Evolutionary conservation across 2,329 filamentous ascomycete species (phyloP).

Genomic region (Diaporthe citriasiana): DNA sequence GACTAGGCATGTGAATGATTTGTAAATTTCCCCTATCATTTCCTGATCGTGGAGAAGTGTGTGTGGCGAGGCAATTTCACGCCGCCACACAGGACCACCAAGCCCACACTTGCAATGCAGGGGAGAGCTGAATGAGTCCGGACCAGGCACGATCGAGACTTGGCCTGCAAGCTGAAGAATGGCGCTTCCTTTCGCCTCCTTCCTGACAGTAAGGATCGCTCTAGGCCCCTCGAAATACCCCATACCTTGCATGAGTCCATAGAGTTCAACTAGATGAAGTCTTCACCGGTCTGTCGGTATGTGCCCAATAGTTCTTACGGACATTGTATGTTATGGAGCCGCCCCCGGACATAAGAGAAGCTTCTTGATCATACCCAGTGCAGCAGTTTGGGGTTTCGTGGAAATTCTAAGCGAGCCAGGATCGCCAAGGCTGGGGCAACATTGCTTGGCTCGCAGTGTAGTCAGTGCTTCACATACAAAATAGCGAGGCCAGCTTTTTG

Average conservation of each 20-base stretch:
- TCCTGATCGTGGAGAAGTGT: too few species aligned
- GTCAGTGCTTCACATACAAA: constrained; percentile 11
- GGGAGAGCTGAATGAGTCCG: background rate
- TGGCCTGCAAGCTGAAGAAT: too few species aligned
- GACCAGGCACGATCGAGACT: background rate
- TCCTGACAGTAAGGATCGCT: background rate
- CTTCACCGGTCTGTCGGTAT: background rate
- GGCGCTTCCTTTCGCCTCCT: too few species aligned
- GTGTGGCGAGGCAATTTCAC: background rate
- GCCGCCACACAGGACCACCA: background rate
- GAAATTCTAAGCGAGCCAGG: constrained; percentile 18
- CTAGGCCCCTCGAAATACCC: background rate
- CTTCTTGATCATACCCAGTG: background rate
- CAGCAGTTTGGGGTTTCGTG: background rate
- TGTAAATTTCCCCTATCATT: background rate
- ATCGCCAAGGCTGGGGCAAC: constrained; percentile 21
- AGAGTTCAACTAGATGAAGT: background rate
- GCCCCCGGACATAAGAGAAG: background rate
- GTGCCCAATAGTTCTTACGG: background rate
- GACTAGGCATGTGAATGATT: background rate
- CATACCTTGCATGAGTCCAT: background rate
- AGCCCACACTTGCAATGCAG: background rate
- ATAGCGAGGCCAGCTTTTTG: background rate
- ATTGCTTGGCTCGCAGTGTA: constrained; percentile 25
- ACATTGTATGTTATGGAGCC: background rate